A percentile compares a stretch with the other conserved stretches of the same genome.
phyloP scores from a whole-genome alignment of 805 yeast species.

The Scheffersomyces stipitis region DNA sequence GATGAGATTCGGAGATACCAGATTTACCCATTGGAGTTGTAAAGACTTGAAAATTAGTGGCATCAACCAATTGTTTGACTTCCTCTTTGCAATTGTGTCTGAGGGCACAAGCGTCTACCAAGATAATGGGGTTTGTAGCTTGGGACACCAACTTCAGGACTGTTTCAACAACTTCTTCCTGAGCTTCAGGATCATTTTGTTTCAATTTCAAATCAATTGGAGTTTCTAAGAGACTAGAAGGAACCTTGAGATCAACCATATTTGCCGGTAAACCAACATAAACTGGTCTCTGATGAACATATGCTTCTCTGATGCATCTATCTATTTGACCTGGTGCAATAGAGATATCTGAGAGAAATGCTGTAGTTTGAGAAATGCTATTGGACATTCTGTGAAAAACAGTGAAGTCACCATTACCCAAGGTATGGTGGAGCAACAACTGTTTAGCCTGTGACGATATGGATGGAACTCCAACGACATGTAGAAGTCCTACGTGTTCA shows the following conservation, averaged over 20 bases:
- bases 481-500: conserved; percentile 35
- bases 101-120: conserved; percentile 33
- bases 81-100: conserved; percentile 26
- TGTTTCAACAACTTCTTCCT: conserved; percentile 28
- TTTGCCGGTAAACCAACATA: conserved; percentile 36
- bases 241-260: conserved; percentile 34
- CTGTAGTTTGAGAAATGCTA: conserved; percentile 31
- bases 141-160: conserved; percentile 21
- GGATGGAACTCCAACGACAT: conserved; percentile 36
- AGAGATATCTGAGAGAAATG: conserved; percentile 25
- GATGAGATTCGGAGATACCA: conserved; percentile 24
- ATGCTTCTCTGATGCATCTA: conserved; percentile 32
- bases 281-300: conserved; percentile 32
- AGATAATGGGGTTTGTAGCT: conserved; percentile 26
- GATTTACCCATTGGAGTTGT: conserved; percentile 33
- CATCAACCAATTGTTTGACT: conserved; percentile 22
- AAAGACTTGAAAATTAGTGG: conserved; percentile 28
- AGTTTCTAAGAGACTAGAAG: conserved; percentile 24
- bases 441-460: conserved; percentile 34
- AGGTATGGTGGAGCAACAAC: conserved; percentile 41
- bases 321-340: conserved; percentile 33
- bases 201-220: conserved; percentile 29
- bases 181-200: conserved; percentile 32
- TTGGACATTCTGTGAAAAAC: conserved; percentile 36
- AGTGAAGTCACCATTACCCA: conserved; percentile 45